phyloP scores from a whole-genome alignment of 768 basidiomycete species.

The Mycena epipterygia region DNA sequence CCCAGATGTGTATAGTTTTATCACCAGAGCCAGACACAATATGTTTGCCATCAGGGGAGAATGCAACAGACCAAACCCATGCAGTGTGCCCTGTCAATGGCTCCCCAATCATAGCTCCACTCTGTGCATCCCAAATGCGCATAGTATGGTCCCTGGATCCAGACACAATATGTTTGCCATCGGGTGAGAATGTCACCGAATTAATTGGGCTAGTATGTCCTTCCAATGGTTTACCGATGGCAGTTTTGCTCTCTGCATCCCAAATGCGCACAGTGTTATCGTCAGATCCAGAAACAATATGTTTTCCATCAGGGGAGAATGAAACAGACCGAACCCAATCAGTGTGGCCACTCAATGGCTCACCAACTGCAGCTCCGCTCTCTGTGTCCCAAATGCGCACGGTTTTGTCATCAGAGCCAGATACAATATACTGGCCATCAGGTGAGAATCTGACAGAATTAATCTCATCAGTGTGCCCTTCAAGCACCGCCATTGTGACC shows the following conservation, averaged over 20 bases:
- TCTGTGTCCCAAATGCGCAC: not conserved
- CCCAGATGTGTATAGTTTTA: not conserved
- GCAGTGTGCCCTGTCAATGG: not conserved
- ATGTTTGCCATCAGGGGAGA: not conserved
- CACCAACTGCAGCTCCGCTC: not conserved
- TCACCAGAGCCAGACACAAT: not conserved
- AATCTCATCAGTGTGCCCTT: not conserved
- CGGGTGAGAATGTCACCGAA: not conserved
- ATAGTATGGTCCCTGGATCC: not conserved
- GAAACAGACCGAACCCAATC: no score
- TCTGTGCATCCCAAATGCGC: no score
- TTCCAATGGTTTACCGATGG: not conserved
- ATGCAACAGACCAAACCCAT: not conserved
- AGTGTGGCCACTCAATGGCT: constrained; percentile 1
- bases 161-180: not conserved
- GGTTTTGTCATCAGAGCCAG: not conserved
- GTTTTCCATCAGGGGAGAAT: not conserved
- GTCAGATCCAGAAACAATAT: not conserved
- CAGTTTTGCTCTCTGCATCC: not conserved
- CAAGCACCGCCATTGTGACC: not conserved
- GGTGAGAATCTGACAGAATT: not conserved
- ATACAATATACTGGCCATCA: constrained; percentile 1
- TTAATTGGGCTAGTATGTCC: not conserved
- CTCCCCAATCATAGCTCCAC: no score
- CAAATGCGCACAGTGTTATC: not conserved